Conservation (phyloP, 2,329 filamentous ascomycete species). For the Colletotrichum eremochloae region DNA sequence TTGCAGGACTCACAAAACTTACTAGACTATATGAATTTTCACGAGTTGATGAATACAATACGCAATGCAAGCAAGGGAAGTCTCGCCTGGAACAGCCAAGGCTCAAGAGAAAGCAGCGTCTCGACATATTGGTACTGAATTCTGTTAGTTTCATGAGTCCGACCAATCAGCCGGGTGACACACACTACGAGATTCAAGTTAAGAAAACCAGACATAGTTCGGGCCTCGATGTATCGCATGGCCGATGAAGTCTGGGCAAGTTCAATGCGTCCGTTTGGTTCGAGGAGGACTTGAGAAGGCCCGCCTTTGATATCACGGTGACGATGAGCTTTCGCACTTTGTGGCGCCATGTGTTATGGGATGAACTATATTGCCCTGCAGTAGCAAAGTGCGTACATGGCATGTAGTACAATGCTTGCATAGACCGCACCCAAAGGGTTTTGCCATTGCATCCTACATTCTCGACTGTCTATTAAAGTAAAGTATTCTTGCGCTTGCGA, state of each 20-base stretch:
- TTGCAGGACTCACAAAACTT: constrained; percentile 6
- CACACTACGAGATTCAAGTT: not conserved
- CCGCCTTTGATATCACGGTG: not conserved
- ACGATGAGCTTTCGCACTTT: not conserved
- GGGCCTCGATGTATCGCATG: not conserved
- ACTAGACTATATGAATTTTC: constrained; percentile 40
- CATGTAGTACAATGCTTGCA: too few relatives aligned
- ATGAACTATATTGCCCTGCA: too few relatives aligned
- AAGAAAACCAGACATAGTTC: too few relatives aligned
- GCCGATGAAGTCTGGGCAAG: not conserved
- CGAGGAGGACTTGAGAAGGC: not conserved
- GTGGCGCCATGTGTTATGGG: too few relatives aligned
- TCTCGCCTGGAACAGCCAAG: not conserved
- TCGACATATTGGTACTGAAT: too few relatives aligned
- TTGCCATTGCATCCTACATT: not conserved
- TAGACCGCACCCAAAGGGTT: not conserved
- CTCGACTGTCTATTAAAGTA: not conserved
- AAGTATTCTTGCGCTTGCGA: not conserved
- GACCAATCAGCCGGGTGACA: not conserved
- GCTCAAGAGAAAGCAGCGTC: not conserved
- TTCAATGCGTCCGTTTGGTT: not conserved
- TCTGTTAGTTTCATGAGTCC: not conserved
- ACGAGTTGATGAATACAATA: constrained; percentile 35
- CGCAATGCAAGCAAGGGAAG: not conserved
- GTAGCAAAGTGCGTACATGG: not conserved